Base-by-base conservation (phyloP, 345 rosid genomes). In the Aquilaria yunnanensis region DNA sequence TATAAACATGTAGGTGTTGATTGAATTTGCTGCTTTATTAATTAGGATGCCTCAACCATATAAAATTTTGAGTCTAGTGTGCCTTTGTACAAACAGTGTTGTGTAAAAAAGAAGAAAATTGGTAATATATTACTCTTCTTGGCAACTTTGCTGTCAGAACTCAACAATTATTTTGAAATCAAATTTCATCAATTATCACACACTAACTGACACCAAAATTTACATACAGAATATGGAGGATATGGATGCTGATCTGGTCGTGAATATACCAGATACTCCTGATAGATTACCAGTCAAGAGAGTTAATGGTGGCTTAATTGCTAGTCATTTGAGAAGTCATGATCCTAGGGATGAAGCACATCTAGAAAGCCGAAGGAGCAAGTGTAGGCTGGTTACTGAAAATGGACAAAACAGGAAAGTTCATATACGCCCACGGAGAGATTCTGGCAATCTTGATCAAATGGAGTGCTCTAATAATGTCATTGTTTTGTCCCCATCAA, bases 201-300 rank as follows among this genome's bases (percentile, higher is more conserved):
- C 43, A 0, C 8, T 37, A 37, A 37, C 43, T 37, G 43, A 37
- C 10, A 9, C 14, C 37, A 9, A 37, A 37, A 0, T 5, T 37
- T 5, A 37, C 5, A 43, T 32, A n/a, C 71, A 77, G 76, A 61
- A 54, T 51, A 89, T 87, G 98, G 97, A 92, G 59, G 85, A 87
- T 51, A 63, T 74, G 84, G 87, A 90, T 62, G 68, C 80, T 75
- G 94, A 93, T 56, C 69, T 65, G 61, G 69, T 86, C 14, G 68
- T 76, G 47, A 87, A 76, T 29, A 69, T 87, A 64, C 97, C 90
- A 29, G 94, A 93, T 61, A 86, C 94, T 64, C 98, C 98, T 53
- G 97, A 93, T 59, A 87, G 96, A 67, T 32, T 74, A 1, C 71
- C 60, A 47, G 62, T 73, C 2, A 72, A 65, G 55, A 34, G 31